Percentiles rank a stretch among this genome's conserved stretches.
Conservation (phyloP, 331 rosid species). For the Prunus yedoensis region DNA sequence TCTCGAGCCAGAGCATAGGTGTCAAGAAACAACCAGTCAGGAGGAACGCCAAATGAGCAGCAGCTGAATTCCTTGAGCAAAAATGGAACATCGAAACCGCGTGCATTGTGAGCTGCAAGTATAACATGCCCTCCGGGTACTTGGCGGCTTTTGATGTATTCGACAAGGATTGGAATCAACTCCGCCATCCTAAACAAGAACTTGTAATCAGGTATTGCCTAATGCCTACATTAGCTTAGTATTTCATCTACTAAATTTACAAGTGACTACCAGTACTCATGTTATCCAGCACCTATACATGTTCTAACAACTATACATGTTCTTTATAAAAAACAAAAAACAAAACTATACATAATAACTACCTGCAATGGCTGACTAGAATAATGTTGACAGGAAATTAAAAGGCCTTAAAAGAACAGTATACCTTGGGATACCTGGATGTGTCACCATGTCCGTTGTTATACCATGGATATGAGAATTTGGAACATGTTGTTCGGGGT, state of each 20-base stretch:
- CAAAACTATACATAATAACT: too few species aligned
- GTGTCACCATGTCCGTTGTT: conserved; percentile 18
- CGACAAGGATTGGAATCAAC: neutral
- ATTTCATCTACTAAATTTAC: neutral
- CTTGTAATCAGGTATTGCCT: neutral
- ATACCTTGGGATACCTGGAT: conserved; percentile 12
- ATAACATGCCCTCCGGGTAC: neutral
- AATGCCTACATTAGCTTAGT: neutral
- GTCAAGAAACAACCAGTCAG: conserved; percentile 6
- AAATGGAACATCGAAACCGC: neutral
- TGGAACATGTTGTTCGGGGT: conserved; percentile 8
- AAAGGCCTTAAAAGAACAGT: neutral
- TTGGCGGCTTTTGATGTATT: neutral
- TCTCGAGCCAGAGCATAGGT: neutral
- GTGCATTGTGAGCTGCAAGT: conserved; percentile 13
- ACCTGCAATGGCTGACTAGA: too few species aligned
- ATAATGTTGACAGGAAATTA: neutral
- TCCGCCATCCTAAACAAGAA: neutral
- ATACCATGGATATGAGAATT: conserved; percentile 16
- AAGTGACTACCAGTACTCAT: neutral
- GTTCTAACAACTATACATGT: too few species aligned
- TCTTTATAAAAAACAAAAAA: too few species aligned
- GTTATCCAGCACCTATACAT: neutral
- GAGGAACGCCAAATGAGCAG: neutral
- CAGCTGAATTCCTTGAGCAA: neutral